These are phyloP conservation scores for Ceriops tagal DNA, from an alignment of 345 rosid genomes.

Conservation along the genomic window DNA sequence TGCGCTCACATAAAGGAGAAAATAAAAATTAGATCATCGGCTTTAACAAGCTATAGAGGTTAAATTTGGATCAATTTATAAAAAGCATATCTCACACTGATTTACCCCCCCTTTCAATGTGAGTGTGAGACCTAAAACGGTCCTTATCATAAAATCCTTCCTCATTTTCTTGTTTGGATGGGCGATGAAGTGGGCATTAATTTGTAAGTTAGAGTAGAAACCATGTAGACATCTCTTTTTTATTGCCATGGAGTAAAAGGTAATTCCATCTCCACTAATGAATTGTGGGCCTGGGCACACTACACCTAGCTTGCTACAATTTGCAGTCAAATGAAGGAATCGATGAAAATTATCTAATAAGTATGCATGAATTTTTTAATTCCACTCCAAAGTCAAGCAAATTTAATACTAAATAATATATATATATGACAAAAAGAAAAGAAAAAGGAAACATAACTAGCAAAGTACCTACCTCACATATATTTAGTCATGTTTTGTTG, in stretches of 20 bases:
- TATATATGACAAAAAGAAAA: not conserved
- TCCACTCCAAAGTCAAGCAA: not conserved
- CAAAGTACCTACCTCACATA: too few species aligned
- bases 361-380: not conserved
- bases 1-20: too few species aligned
- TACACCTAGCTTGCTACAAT: conserved; percentile 53
- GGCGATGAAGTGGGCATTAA: conserved; percentile 34
- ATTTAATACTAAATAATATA: not conserved
- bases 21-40: too few species aligned
- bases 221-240: conserved; percentile 27
- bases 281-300: conserved; percentile 69
- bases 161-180: conserved; percentile 12
- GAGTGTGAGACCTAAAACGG: too few species aligned
- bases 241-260: conserved; percentile 77
- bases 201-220: conserved; percentile 32
- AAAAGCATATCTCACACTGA: too few species aligned
- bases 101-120: too few species aligned
- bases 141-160: too few species aligned
- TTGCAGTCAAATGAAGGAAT: conserved; percentile 16
- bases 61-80: too few species aligned
- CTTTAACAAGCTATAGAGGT: too few species aligned
- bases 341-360: not conserved
- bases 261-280: conserved; percentile 58
- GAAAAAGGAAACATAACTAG: too few species aligned
- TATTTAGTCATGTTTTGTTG: not conserved